Evolutionary conservation across 176 grass and related monocot species (phyloP).

Genomic region (Chrysopogon serrulatus): DNA sequence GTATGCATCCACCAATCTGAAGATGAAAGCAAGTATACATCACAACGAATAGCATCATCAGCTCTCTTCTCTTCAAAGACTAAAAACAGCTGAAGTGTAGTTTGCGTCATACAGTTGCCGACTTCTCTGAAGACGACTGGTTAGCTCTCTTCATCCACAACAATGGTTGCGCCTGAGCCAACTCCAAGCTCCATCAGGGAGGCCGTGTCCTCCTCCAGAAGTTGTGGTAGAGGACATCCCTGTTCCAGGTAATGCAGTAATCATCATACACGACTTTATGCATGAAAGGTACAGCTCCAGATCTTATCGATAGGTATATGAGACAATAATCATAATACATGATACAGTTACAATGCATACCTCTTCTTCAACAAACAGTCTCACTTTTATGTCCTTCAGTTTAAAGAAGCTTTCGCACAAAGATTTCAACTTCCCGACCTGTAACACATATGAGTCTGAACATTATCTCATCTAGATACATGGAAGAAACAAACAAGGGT

Average conservation of each 20-base stretch:
- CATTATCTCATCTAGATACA: not conserved
- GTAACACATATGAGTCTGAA: not conserved
- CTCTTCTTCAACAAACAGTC: conserved; percentile 83
- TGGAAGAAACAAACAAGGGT: not conserved
- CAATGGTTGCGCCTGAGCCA: conserved; percentile 47
- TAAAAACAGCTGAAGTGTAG: not conserved
- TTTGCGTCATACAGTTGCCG: not conserved
- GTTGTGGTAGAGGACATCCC: conserved; percentile 59
- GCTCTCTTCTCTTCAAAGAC: not conserved
- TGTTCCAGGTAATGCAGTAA: conserved; percentile 14
- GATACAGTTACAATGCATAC: conserved; percentile 13
- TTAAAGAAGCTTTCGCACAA: conserved; percentile 93
- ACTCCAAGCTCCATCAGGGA: conserved; percentile 71
- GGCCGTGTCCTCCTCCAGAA: conserved; percentile 71
- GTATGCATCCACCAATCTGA: too few relatives aligned
- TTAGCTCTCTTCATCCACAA: conserved; percentile 85
- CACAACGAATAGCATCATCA: not conserved
- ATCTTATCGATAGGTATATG: not conserved
- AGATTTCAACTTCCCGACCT: conserved; percentile 77
- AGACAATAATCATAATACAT: not conserved
- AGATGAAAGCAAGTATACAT: not conserved
- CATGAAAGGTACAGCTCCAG: not conserved
- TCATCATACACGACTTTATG: not conserved
- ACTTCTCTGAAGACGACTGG: conserved; percentile 8
- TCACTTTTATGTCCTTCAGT: conserved; percentile 72